Conservation (phyloP, 1,284 basidiomycete genomes). For the Chalciporus sp. region DNA sequence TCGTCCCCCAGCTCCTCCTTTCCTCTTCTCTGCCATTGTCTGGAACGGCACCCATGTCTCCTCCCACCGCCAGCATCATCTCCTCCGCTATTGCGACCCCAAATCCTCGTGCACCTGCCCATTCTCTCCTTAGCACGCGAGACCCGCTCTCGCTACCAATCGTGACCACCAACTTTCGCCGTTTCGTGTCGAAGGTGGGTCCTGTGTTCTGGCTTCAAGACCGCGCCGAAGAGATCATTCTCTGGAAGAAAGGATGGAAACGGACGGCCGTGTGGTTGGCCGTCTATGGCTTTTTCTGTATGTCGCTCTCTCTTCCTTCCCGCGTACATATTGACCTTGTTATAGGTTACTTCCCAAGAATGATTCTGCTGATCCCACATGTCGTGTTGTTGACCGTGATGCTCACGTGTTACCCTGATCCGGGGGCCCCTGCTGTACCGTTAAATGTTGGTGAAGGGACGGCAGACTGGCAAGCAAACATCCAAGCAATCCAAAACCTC, state of each 20-base stretch:
- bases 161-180: constrained; percentile 71
- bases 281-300: constrained; percentile 71
- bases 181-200: constrained; percentile 67
- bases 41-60: constrained; percentile 12
- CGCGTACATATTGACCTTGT: background rate
- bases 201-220: constrained; percentile 81
- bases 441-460: constrained; percentile 53
- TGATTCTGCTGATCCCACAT: constrained; percentile 68
- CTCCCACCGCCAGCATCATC: constrained; percentile 8
- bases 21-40: constrained; percentile 21
- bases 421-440: constrained; percentile 36
- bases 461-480: constrained; percentile 74
- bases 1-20: constrained; percentile 30
- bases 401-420: constrained; percentile 55
- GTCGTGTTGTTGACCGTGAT: constrained; percentile 55
- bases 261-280: constrained; percentile 68
- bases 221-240: constrained; percentile 68
- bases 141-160: constrained; percentile 74
- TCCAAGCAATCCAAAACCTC: constrained; percentile 79
- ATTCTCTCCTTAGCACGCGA: constrained; percentile 45
- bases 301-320: constrained; percentile 29
- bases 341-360: constrained; percentile 67
- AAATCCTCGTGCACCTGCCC: constrained; percentile 21
- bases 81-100: constrained; percentile 24
- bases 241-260: constrained; percentile 72